phyloP scores from a whole-genome alignment of 1,139 yeast species.

The Zygosaccharomyces sapae region DNA sequence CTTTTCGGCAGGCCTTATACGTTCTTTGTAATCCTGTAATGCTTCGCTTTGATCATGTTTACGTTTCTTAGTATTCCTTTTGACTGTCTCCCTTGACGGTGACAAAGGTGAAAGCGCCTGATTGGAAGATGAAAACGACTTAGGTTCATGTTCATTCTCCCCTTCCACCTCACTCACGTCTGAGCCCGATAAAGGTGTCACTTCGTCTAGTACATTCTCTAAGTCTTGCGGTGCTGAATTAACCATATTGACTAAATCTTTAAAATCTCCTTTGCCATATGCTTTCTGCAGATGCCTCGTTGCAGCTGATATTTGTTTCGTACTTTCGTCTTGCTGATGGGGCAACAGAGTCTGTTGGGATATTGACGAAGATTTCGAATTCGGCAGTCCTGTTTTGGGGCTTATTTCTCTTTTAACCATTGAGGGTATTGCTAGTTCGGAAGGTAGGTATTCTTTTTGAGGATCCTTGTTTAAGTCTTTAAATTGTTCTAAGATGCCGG shows the following conservation, averaged over 20 bases:
- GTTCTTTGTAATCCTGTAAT: constrained; percentile 15
- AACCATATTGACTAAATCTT: constrained; percentile 35
- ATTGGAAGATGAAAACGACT: constrained; percentile 7
- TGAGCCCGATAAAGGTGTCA: constrained; percentile 12
- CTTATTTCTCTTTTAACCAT: constrained; percentile 15
- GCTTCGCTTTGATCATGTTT: constrained; percentile 14
- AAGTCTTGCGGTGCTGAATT: constrained; percentile 34
- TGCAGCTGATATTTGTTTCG: constrained; percentile 3
- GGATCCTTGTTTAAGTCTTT: constrained; percentile 39
- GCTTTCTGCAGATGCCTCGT: constrained; percentile 30
- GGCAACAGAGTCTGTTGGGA: neutral
- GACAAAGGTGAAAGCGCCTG: constrained; percentile 10
- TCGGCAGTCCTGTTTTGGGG: constrained; percentile 14
- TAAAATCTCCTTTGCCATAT: constrained; percentile 28
- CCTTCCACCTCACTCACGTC: constrained; percentile 15
- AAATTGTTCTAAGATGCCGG: constrained; percentile 47
- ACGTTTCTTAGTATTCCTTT: constrained; percentile 17
- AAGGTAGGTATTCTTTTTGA: constrained; percentile 35
- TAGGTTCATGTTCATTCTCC: constrained; percentile 5
- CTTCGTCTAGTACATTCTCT: constrained; percentile 22
- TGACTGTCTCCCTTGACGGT: constrained; percentile 7
- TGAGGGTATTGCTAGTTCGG: constrained; percentile 30
- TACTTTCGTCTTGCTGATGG: constrained; percentile 4
- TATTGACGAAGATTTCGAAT: neutral
- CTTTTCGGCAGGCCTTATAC: constrained; percentile 27